Evolutionary conservation across 2,329 filamentous ascomycete genomes (phyloP).

Genomic region (Talaromyces sp.): DNA sequence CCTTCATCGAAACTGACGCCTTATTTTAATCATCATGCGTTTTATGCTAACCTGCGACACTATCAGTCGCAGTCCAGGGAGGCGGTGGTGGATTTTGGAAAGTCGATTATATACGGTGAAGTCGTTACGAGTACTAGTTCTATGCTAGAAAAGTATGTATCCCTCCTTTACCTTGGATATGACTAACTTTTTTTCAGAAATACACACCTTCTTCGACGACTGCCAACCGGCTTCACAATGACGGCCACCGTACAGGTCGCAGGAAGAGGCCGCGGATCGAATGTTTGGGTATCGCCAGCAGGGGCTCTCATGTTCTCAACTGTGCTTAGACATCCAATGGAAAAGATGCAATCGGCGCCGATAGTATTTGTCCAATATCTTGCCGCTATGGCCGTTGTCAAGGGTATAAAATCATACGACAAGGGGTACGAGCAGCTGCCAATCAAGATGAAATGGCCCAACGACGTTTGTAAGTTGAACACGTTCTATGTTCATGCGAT

Average conservation of each 20-base stretch:
- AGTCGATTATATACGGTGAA: conserved; percentile 77
- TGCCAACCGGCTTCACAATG: conserved; percentile 83
- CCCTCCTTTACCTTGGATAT: conserved; percentile 49
- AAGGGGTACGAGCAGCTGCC: conserved; percentile 69
- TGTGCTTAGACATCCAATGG: conserved; percentile 75
- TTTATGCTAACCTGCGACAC: conserved; percentile 65
- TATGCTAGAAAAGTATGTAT: conserved; percentile 71
- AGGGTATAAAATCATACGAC: conserved; percentile 77
- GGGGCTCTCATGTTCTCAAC: conserved; percentile 85
- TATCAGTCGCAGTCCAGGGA: conserved; percentile 60
- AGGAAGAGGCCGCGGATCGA: conserved; percentile 80
- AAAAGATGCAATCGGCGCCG: conserved; percentile 67
- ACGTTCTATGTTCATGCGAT: background rate
- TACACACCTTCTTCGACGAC: conserved; percentile 65
- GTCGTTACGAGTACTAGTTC: conserved; percentile 94
- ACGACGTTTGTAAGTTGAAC: conserved; percentile 72
- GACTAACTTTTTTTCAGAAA: conserved; percentile 56
- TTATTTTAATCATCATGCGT: conserved; percentile 78
- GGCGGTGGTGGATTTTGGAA: conserved; percentile 65
- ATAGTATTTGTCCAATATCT: conserved; percentile 95
- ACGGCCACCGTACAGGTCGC: conserved; percentile 85
- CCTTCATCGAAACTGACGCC: conserved; percentile 73
- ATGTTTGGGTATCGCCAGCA: conserved; percentile 90
- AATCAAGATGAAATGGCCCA: conserved; percentile 93
- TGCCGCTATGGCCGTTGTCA: conserved; percentile 78